Percentiles rank a stretch among this genome's conserved stretches.
Conservation (phyloP, 805 yeast genomes). For the Wickerhamomyces ciferrii region DNA sequence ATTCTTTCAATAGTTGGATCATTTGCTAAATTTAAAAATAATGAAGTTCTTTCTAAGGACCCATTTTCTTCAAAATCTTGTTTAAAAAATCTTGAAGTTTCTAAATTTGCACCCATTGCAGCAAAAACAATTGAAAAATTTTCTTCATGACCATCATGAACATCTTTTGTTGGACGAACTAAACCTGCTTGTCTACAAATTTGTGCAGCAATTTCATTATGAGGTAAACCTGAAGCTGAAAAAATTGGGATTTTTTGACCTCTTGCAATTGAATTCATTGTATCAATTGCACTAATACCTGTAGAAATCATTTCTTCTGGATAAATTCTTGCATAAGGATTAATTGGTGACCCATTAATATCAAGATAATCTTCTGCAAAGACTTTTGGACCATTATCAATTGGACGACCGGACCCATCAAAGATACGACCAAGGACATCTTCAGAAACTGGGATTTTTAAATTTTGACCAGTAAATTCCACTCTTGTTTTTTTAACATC, state of each 20-base stretch:
- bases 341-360: slow-evolving; percentile 98
- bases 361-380: slow-evolving; percentile 98
- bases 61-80: slow-evolving; percentile 99
- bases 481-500: slow-evolving; percentile 97
- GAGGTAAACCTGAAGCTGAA: slow-evolving; percentile 99
- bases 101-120: slow-evolving; percentile 99
- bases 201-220: slow-evolving; percentile 99
- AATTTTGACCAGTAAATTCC: slow-evolving; percentile 93
- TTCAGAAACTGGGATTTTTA: slow-evolving; percentile 92
- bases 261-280: slow-evolving; percentile 99
- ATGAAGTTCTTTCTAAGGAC: slow-evolving; percentile 93
- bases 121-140: slow-evolving; percentile 99
- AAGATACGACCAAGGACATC: slow-evolving; percentile 97
- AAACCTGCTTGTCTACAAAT: slow-evolving; percentile 99
- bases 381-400: slow-evolving; percentile 96
- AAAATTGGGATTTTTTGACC: slow-evolving; percentile 99
- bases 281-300: slow-evolving; percentile 97
- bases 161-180: slow-evolving; percentile 99
- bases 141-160: slow-evolving; percentile 99
- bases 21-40: slow-evolving; percentile 95
- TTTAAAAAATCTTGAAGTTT: slow-evolving; percentile 96
- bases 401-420: slow-evolving; percentile 98
- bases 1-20: slow-evolving; percentile 99
- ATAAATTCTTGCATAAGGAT: slow-evolving; percentile 96
- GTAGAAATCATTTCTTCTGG: slow-evolving; percentile 99